phyloP scores from a whole-genome alignment of 73 alveolate species.

The Stentor coeruleus region DNA sequence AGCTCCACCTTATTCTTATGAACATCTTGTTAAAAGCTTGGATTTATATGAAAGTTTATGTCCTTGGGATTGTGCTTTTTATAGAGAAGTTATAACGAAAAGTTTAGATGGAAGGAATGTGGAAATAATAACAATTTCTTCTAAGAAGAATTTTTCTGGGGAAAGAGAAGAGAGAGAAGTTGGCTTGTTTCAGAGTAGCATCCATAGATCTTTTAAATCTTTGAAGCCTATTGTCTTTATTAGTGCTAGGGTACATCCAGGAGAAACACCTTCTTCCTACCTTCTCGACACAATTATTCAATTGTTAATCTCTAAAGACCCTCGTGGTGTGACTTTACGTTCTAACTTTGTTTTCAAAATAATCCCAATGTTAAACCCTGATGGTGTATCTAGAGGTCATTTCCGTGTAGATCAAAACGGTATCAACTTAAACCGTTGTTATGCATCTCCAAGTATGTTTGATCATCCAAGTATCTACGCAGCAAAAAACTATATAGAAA shows the following conservation, averaged over 20 bases:
- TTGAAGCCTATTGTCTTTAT: slow-evolving; percentile 39
- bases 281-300: slow-evolving; percentile 50
- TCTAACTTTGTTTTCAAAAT: slow-evolving; percentile 73
- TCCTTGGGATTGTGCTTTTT: neutral
- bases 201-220: no score
- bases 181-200: neutral
- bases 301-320: slow-evolving; percentile 45
- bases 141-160: slow-evolving; percentile 21
- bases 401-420: slow-evolving; percentile 51
- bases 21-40: neutral
- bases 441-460: slow-evolving; percentile 74
- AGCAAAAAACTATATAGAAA: slow-evolving; percentile 49
- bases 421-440: slow-evolving; percentile 82
- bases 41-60: neutral
- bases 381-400: slow-evolving; percentile 84
- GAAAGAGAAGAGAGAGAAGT: neutral
- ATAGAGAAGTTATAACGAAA: neutral
- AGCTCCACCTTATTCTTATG: slow-evolving; percentile 17
- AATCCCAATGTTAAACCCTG: slow-evolving; percentile 90
- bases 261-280: slow-evolving; percentile 56
- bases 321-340: slow-evolving; percentile 50
- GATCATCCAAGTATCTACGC: slow-evolving; percentile 87
- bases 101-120: neutral
- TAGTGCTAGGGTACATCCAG: slow-evolving; percentile 51
- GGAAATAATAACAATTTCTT: neutral